Percentiles rank a stretch among this genome's conserved stretches.
Conservation (phyloP, 1,139 yeast genomes). For the Pichia kudriavzevii region DNA sequence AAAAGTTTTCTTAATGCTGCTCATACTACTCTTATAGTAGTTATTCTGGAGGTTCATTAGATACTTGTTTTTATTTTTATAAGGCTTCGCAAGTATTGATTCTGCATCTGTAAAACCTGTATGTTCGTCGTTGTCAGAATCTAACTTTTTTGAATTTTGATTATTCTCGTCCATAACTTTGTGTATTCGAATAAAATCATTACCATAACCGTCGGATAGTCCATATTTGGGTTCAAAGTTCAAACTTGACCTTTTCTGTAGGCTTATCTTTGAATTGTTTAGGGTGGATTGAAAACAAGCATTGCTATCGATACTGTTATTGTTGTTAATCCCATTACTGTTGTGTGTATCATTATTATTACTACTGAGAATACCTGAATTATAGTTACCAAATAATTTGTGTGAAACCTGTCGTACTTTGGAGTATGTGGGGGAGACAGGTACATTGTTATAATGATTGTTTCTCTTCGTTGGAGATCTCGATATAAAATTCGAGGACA, state of each 20-base stretch:
- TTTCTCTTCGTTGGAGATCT: conserved; percentile 10
- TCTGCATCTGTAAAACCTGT: conserved; percentile 22
- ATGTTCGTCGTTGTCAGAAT: conserved; percentile 16
- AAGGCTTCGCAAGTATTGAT: conserved; percentile 20
- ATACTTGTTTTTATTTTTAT: conserved; percentile 4
- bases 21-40: not conserved
- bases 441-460: conserved; percentile 3
- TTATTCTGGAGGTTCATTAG: too few species aligned
- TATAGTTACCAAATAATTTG: conserved; percentile 7
- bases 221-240: not conserved
- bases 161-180: conserved; percentile 5
- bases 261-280: conserved; percentile 7
- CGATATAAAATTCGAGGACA: too few species aligned
- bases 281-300: not conserved
- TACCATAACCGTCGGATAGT: not conserved
- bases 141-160: conserved; percentile 15
- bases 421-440: conserved; percentile 9
- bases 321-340: too few species aligned
- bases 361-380: conserved; percentile 1
- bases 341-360: too few species aligned
- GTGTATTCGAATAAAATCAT: not conserved
- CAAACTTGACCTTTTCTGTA: conserved; percentile 10
- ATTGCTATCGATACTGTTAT: conserved; percentile 1
- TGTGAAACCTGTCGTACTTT: conserved; percentile 14
- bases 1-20: not conserved